Base-by-base conservation (phyloP, 2,329 filamentous ascomycete genomes). In the Epichloe glyceriae region DNA sequence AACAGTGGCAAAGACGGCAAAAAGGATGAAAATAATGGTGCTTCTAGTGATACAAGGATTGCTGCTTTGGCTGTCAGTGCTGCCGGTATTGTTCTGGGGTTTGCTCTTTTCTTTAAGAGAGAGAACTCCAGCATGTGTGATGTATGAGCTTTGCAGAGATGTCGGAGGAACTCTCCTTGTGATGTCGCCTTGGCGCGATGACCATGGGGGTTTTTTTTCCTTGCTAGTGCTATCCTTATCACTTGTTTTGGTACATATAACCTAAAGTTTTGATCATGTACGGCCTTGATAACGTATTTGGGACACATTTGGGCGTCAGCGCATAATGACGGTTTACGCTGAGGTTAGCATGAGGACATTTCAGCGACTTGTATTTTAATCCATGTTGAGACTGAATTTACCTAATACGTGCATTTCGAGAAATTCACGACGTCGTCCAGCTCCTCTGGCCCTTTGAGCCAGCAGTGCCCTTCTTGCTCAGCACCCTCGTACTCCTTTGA, bases 61-160 rank as follows among this genome's bases (percentile, higher is more conserved):
- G 57, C 61, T n/a, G 56, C 56, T 17, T 56, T 61, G 30, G 62
- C 62, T 41, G 54, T 60, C 20, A 56, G 58, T n/a, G 51, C 64
- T 20, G 60, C 60, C 2, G 58, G 56, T 14, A 53, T 62, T 40
- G 62, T 64, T 51, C 51, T 65, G 46, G 58, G 59, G 35, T 58
- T 62, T 33, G 57, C 61, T 10, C 56, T 64, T 34, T 48, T 5
- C 50, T 52, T 4, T 52, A 38, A 41, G 15, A 33, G 5, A 33
- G 20, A 17, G 7, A 17, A 15, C 12, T 33, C 19, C n/a, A 20
- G 19, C 33, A 22, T 20, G 3, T 46, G 15, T 12, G 11, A 34
- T n/a, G 15, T 45, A 7, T 34, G 43, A 45, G 44, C 33, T 37
- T 46, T 37, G 33, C 33, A 46, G 44, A 37, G 33, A 35, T 46